Evolutionary conservation across 2,329 filamentous ascomycete species (phyloP).

Genomic region (Fusarium haematococcum): DNA sequence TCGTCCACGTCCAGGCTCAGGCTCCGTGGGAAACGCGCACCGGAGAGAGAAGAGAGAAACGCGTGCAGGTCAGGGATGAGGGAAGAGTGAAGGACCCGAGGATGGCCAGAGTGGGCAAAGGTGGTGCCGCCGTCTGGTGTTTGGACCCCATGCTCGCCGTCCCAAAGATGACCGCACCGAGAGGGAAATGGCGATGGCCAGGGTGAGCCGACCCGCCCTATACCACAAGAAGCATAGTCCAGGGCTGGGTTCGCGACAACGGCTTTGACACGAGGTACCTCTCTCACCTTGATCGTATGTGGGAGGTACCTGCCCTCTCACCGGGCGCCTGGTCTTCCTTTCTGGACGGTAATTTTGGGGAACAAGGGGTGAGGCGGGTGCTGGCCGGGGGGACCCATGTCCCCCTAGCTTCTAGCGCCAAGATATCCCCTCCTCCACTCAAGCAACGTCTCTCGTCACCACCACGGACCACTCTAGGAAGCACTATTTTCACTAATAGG

Average conservation of each 20-base stretch:
- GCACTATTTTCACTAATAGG: conserved; percentile 11
- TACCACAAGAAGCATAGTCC: conserved; percentile 17
- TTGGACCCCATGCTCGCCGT: conserved; percentile 38
- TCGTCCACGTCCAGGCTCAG: background rate
- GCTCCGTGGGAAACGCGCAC: conserved; percentile 3
- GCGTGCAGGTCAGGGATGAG: conserved; percentile 24
- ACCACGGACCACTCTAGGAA: conserved; percentile 3
- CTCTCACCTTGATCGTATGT: background rate
- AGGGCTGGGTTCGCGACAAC: conserved; percentile 29
- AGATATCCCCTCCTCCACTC: conserved; percentile 28
- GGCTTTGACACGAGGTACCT: conserved; percentile 25
- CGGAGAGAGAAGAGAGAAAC: conserved; percentile 11
- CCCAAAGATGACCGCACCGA: conserved; percentile 30
- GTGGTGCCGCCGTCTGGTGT: conserved; percentile 41
- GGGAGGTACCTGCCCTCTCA: conserved; percentile 27
- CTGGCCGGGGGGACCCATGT: conserved; percentile 24
- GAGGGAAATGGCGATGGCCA: conserved; percentile 42
- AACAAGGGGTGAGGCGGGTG: conserved; percentile 43
- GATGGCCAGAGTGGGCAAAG: conserved; percentile 35
- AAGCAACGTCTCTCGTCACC: conserved; percentile 15
- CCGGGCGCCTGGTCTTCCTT: conserved; percentile 30
- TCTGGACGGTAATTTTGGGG: conserved; percentile 43
- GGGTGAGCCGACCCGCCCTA: conserved; percentile 30
- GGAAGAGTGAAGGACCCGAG: conserved; percentile 31
- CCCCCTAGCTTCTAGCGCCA: conserved; percentile 28